Percentiles rank a stretch among this genome's conserved stretches.
phyloP scores from a whole-genome alignment of 2,329 filamentous ascomycete species.

The Clonostachys rhizophaga region DNA sequence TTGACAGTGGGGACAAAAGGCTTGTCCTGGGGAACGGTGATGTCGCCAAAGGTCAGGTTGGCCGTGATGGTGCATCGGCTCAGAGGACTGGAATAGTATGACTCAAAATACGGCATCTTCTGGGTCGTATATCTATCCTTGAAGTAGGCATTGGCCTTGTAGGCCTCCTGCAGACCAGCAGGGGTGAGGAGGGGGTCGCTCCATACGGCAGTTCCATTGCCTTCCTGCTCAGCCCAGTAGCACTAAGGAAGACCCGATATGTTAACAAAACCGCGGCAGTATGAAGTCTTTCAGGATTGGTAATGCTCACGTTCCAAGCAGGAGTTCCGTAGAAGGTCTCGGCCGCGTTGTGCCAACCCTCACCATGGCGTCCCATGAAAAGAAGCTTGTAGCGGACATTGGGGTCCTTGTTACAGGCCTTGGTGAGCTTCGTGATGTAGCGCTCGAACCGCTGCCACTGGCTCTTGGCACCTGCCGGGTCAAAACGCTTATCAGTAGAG shows the following conservation, averaged over 20 bases:
- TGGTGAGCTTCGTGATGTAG: conserved; percentile 52
- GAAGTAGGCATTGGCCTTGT: conserved; percentile 56
- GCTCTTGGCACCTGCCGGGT: conserved; percentile 35
- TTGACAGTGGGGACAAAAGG: conserved; percentile 58
- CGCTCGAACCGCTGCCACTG: conserved; percentile 62
- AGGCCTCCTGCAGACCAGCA: conserved; percentile 51
- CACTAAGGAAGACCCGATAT: conserved; percentile 27
- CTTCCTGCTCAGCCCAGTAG: conserved; percentile 62
- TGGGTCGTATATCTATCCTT: conserved; percentile 41
- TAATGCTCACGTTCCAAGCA: conserved; percentile 57
- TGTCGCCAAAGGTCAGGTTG: conserved; percentile 51
- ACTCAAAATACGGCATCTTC: conserved; percentile 55
- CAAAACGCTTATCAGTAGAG: conserved; percentile 41
- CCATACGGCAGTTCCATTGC: conserved; percentile 60
- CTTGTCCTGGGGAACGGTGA: conserved; percentile 42
- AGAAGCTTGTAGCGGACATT: conserved; percentile 60
- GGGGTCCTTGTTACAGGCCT: conserved; percentile 21
- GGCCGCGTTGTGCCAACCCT: conserved; percentile 61
- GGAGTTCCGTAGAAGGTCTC: conserved; percentile 64
- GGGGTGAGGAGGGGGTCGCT: conserved; percentile 58
- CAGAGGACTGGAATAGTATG: conserved; percentile 62
- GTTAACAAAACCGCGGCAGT: not conserved
- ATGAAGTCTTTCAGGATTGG: not conserved
- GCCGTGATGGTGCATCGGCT: conserved; percentile 60
- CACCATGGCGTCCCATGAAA: conserved; percentile 65